Evolutionary conservation across 2,329 filamentous ascomycete genomes (phyloP).

Genomic region (Hypoxylon sp.): DNA sequence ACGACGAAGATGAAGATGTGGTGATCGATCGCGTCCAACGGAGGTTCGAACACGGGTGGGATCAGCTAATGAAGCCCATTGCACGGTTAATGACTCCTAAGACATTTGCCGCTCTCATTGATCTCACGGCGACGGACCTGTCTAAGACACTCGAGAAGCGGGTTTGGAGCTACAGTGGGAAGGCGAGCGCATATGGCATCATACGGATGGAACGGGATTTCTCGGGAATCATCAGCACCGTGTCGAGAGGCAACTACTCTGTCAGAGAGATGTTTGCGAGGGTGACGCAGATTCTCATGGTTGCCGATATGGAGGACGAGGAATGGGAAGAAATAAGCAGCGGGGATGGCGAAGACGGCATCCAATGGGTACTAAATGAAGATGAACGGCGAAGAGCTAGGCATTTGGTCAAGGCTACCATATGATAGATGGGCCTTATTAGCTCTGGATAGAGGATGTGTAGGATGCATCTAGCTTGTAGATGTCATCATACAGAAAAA

Average conservation of each 20-base stretch:
- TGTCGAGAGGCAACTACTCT: constrained; percentile 72
- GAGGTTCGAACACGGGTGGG: constrained; percentile 88
- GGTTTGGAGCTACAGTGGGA: constrained; percentile 82
- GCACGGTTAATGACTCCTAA: constrained; percentile 83
- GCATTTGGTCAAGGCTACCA: constrained; percentile 62
- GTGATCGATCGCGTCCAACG: constrained; percentile 77
- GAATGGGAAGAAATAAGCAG: constrained; percentile 77
- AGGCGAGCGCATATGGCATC: constrained; percentile 80
- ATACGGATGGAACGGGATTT: constrained; percentile 80
- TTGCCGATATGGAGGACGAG: constrained; percentile 85
- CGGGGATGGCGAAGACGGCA: constrained; percentile 64
- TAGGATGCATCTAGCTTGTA: constrained; percentile 25
- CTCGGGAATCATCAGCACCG: constrained; percentile 72
- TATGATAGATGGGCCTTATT: constrained; percentile 33
- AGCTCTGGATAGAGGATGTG: constrained; percentile 14
- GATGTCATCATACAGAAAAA: constrained; percentile 9
- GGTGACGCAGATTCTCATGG: constrained; percentile 76
- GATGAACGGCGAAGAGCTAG: constrained; percentile 75
- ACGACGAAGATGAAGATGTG: constrained; percentile 66
- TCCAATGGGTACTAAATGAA: constrained; percentile 70
- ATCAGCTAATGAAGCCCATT: constrained; percentile 85
- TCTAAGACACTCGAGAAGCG: constrained; percentile 87
- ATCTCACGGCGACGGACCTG: constrained; percentile 79
- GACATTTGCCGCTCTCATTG: constrained; percentile 81
- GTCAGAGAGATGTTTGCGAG: constrained; percentile 75